phyloP scores from a whole-genome alignment of 176 grass and related monocot genomes.

The Paspalum notatum region DNA sequence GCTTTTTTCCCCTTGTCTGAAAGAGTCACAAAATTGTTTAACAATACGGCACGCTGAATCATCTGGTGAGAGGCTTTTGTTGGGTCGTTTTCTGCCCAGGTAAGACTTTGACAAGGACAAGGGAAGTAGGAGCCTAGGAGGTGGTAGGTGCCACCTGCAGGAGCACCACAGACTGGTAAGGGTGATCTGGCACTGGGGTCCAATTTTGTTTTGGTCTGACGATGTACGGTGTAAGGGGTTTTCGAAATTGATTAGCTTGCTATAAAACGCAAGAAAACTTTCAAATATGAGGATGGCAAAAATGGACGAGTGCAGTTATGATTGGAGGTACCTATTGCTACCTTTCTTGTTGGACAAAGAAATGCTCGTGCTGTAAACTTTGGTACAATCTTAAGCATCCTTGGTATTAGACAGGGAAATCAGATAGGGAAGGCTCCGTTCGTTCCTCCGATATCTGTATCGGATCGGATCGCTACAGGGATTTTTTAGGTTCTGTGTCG shows the following conservation, averaged over 20 bases:
- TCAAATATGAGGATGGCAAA: too few relatives aligned
- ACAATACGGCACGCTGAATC: not conserved
- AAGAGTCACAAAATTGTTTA: conserved; percentile 8
- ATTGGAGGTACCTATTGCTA: too few relatives aligned
- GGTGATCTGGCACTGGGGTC: conserved; percentile 7
- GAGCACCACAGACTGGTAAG: not conserved
- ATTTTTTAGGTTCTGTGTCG: too few relatives aligned
- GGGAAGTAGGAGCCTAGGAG: not conserved
- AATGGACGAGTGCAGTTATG: too few relatives aligned
- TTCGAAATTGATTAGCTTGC: not conserved
- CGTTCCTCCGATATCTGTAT: too few relatives aligned
- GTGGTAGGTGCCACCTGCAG: conserved; percentile 12
- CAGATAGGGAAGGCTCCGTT: too few relatives aligned
- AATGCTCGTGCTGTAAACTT: too few relatives aligned
- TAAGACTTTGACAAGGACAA: not conserved
- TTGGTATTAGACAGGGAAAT: too few relatives aligned
- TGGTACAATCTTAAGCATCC: too few relatives aligned
- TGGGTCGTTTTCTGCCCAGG: not conserved
- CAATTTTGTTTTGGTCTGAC: conserved; percentile 21
- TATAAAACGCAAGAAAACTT: not conserved
- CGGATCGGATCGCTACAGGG: too few relatives aligned
- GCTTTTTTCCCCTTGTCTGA: not conserved
- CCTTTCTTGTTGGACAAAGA: too few relatives aligned
- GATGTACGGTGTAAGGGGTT: not conserved
- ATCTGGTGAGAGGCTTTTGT: conserved; percentile 1